Percentiles rank a stretch among this genome's conserved stretches.
phyloP scores from a whole-genome alignment of 768 basidiomycete species.

The Lactarius akahatsu region DNA sequence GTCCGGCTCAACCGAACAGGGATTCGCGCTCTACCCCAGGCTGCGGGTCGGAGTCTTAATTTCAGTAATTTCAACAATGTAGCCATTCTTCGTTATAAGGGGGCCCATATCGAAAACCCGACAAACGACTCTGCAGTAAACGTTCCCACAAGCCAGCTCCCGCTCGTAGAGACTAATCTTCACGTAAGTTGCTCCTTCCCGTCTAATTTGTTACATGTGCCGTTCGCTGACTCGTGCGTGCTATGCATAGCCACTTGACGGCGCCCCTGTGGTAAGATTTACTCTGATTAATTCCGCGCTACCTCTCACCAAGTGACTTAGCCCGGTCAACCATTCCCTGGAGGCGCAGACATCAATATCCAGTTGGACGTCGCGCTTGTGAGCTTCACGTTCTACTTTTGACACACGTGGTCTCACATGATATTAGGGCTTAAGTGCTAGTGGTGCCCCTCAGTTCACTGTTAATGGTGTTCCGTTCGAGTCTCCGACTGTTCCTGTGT shows the following conservation, averaged over 20 bases:
- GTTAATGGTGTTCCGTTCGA: neutral
- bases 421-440: neutral
- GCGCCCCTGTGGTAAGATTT: constrained; percentile 3
- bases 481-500: neutral
- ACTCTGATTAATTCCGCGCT: neutral
- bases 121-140: neutral
- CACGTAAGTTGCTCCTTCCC: neutral
- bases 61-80: neutral
- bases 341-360: constrained; percentile 8
- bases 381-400: neutral
- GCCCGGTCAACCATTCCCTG: neutral
- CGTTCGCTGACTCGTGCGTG: neutral
- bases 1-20: neutral
- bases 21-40: neutral
- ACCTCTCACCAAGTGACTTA: neutral
- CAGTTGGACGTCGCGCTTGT: constrained; percentile 4
- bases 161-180: constrained; percentile 1
- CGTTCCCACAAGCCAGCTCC: neutral
- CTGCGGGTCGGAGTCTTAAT: neutral
- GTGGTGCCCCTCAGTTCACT: neutral
- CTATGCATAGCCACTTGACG: neutral
- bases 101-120: neutral
- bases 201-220: too few relatives aligned
- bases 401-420: neutral
- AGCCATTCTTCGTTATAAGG: neutral